These are phyloP conservation scores for Diatrype stigma DNA, from an alignment of 2,329 filamentous ascomycete species.

Conservation along the genomic window DNA sequence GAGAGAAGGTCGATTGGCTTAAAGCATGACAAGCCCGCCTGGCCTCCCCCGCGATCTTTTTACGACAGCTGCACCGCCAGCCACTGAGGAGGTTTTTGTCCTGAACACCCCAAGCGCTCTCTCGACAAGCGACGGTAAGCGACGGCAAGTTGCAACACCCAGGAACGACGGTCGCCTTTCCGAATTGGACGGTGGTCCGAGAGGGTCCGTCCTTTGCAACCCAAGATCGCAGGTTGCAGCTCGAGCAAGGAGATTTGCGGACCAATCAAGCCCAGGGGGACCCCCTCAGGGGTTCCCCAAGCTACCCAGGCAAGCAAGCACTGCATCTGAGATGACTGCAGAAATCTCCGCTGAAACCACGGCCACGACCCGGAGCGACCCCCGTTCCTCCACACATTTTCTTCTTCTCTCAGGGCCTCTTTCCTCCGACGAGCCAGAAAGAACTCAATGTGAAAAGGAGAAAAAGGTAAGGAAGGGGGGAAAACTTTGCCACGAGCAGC, in stretches of 20 bases:
- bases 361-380: neutral
- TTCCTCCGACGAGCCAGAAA: neutral
- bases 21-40: neutral
- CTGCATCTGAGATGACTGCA: neutral
- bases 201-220: neutral
- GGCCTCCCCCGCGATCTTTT: neutral
- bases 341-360: neutral
- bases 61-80: neutral
- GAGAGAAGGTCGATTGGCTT: neutral
- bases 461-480: neutral
- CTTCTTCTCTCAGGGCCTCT: neutral
- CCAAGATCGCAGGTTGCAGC: neutral
- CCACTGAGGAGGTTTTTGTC: neutral
- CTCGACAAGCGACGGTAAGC: neutral
- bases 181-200: neutral
- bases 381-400: neutral
- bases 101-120: neutral
- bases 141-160: neutral
- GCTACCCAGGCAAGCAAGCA: neutral
- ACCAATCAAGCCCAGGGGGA: neutral
- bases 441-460: neutral
- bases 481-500: neutral
- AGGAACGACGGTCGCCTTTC: neutral
- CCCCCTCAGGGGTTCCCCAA: neutral
- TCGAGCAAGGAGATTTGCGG: neutral